A percentile compares a stretch with the other conserved stretches of the same genome.
Conservation (phyloP, 192 early-diverging fungal species). For the Irineochytrium annulatum region DNA sequence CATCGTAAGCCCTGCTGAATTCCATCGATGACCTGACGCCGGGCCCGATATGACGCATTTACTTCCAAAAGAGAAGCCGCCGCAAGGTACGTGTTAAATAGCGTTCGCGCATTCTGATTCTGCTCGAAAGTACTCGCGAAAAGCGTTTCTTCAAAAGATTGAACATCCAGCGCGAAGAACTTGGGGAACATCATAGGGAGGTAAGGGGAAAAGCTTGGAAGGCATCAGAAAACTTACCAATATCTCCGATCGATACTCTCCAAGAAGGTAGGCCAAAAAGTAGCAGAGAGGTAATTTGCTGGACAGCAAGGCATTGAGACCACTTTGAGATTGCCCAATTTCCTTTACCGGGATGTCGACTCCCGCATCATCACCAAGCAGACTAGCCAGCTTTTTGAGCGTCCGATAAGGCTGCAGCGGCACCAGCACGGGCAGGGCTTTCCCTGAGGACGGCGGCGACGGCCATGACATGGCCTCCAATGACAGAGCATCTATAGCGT, state of each 20-base stretch:
- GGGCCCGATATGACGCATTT: not conserved
- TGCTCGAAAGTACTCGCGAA: constrained; percentile 7
- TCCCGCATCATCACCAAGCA: constrained; percentile 10
- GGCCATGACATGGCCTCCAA: too few species aligned
- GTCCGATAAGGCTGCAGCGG: constrained; percentile 2
- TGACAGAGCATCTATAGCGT: too few species aligned
- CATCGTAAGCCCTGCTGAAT: constrained; percentile 1
- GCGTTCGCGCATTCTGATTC: not conserved
- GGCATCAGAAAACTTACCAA: constrained; percentile 11
- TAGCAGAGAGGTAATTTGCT: constrained; percentile 22
- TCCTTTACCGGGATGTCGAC: constrained; percentile 21
- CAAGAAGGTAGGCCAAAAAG: constrained; percentile 20
- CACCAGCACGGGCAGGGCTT: constrained; percentile 5
- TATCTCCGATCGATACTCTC: constrained; percentile 7
- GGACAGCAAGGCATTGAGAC: constrained; percentile 14
- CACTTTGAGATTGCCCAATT: not conserved
- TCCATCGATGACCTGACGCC: not conserved
- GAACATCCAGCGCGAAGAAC: constrained; percentile 22
- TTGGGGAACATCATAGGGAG: not conserved
- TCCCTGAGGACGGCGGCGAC: not conserved
- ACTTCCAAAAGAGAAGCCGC: not conserved
- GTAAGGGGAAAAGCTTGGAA: not conserved
- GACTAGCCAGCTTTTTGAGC: not conserved
- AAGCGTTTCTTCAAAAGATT: constrained; percentile 24
- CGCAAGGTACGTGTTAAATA: constrained; percentile 17